Base-by-base conservation (phyloP, 352 stramenopile species). In the Globisporangium abappressorium region DNA sequence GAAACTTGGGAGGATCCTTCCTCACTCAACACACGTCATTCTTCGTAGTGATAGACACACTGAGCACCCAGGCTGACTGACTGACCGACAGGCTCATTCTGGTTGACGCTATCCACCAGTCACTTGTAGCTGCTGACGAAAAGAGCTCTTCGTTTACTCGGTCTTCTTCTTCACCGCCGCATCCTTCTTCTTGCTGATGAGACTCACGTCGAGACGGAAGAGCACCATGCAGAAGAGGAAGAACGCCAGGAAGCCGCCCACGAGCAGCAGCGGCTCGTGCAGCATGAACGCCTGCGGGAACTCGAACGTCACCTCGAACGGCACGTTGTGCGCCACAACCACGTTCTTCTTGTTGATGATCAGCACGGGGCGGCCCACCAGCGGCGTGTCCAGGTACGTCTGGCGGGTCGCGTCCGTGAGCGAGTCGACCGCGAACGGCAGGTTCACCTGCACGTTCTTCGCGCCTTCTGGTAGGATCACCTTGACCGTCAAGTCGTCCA, bases 401-500 rank as follows among this genome's bases (percentile, higher is more conserved):
- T 92, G 87, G 26, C 74, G 80, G 61, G 87, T 91, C 61, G 87
- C 90, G 58, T 85, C 68, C 59, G 77, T 71, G 43, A 77, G 67
- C 63, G 72, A 62, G 62, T 93, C 84, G 43, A 93, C 79, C 8
- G 75, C 76, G 64, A 95, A 96, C 34, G 89, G 87, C 62, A 95
- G 58, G 69, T 82, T 87, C 58, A 88, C 76, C 69, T 91, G 80
- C 60, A 95, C 81, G 72, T 97, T 94, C 47, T 75, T 86, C 54
- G 71, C 76, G 64, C 90, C 90, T 64, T 97, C 89, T 0, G 90
- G 90, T 38, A 97, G 58, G 46, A 97, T 95, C 64, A 97, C 76
- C 76, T 96, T 97, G 62, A 96, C 66, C 43, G 82, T 94, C 41
- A 94, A 75, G 57, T 95, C 87, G 65, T 97, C 90, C 34, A 96